Evolutionary conservation across 2,329 filamentous ascomycete species (phyloP).

Genomic region (Talaromyces pinophilus): DNA sequence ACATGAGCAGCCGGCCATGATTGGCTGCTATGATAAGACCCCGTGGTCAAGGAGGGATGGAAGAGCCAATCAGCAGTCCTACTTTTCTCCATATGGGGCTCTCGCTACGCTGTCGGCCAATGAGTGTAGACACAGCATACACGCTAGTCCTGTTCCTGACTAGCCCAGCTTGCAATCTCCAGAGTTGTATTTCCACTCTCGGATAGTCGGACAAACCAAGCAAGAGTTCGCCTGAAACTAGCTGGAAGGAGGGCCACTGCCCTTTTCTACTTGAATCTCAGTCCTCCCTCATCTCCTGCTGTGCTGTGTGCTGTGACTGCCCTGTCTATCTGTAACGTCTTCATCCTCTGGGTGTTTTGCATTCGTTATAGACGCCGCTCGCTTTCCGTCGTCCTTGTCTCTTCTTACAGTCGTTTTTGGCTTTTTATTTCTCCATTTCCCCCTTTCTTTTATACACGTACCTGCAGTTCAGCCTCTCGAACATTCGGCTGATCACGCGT

Average conservation of each 20-base stretch:
- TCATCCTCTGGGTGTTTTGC: conserved; percentile 11
- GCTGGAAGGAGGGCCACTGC: neutral
- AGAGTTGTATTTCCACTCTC: neutral
- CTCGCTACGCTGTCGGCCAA: neutral
- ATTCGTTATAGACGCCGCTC: conserved; percentile 20
- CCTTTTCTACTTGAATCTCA: neutral
- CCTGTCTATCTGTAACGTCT: neutral
- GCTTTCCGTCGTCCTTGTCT: conserved; percentile 11
- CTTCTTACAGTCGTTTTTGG: conserved; percentile 10
- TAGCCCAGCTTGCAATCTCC: conserved; percentile 2
- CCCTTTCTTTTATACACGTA: conserved; percentile 2
- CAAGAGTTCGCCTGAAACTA: conserved; percentile 2
- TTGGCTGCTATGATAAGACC: neutral
- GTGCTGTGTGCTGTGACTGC: neutral
- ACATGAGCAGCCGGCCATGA: neutral
- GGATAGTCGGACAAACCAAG: neutral
- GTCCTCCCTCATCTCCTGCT: neutral
- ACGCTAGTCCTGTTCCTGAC: conserved; percentile 11
- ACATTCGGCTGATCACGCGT: conserved; percentile 2
- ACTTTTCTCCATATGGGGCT: neutral
- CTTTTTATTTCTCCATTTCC: neutral
- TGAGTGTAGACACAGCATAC: neutral
- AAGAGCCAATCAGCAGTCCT: neutral
- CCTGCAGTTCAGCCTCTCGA: neutral
- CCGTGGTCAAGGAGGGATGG: neutral